These are phyloP conservation scores for Rhytidiadelphus loreus DNA, from an alignment of 225 moss, liverwort and hornwort genomes.

Conservation along the genomic window DNA sequence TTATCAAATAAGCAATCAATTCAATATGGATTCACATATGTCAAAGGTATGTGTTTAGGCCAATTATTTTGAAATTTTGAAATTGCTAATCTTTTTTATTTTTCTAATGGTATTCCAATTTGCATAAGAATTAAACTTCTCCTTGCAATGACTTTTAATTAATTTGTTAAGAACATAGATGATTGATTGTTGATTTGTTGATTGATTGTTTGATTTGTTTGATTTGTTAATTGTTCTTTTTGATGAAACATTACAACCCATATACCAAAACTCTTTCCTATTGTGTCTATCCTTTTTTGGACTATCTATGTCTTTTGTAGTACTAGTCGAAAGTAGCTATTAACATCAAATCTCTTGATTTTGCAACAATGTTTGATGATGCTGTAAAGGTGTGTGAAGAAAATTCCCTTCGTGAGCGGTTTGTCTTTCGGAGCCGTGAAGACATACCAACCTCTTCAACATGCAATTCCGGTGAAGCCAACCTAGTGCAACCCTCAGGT, in stretches of 20 bases:
- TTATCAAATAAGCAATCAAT: too few species aligned
- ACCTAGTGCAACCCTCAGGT: not conserved
- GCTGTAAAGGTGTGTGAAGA: not conserved
- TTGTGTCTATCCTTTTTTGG: not conserved
- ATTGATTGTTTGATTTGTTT: not conserved
- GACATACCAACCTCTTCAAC: not conserved
- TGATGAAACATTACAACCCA: not conserved
- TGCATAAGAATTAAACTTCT: not conserved
- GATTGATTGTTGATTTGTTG: not conserved
- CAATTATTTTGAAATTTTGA: not conserved
- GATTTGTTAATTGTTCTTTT: not conserved
- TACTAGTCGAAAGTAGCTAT: not conserved
- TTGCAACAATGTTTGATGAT: not conserved
- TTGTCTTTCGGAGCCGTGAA: not conserved
- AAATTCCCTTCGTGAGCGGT: not conserved
- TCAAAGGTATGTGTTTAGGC: not conserved
- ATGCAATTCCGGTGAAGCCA: not conserved
- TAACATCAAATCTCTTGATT: not conserved
- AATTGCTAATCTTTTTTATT: not conserved
- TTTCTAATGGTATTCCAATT: not conserved
- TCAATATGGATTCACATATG: not conserved
- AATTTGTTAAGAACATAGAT: not conserved
- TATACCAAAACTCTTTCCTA: too few species aligned
- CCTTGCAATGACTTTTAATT: rapidly evolving
- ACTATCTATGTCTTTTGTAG: too few species aligned